Evolutionary conservation across 2,329 filamentous ascomycete genomes (phyloP), one percentile per base, ranked within the genome.

Genomic region (Penicillium fuscoglaucum): DNA sequence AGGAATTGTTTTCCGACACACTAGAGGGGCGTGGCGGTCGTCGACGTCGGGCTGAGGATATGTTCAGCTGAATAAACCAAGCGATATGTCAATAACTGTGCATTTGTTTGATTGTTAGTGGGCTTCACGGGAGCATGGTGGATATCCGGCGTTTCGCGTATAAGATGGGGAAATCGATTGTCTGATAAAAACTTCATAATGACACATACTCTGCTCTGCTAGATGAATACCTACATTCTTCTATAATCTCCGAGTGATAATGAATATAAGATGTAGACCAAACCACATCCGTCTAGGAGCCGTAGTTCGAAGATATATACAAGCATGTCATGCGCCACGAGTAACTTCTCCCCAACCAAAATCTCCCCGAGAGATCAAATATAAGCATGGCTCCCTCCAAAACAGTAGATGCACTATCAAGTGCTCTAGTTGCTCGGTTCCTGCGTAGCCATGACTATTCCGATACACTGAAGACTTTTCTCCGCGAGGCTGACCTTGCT

Each of bases 1-100:
- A 90, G 73, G 89, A 92, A 70, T 73, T 91, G 17, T 90, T 91
- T 67, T 81, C 82, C 1, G 83, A 86, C 59, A 85, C 78, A 61
- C 68, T 86, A 28, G 82, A 85, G 53, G 84, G 83, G 2, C 79
- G 86, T 61, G 80, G 83, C 15, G 80, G 81, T 58, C 81, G 79
- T 61, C 83, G 90, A 63, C 84, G 88, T 66, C 86, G 80, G 69
- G 90, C 90, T 0, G 87, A 90, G 66, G 90, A 93, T 75, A 78
- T 90, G 62, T 93, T 91, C 70, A 80, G 82, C 61, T 91, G 73
- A 83, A 26, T 10, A 24, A 29, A 33, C 17, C 24, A 45, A 28
- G 39, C 6, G 26, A 26, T 26, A 15, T 7, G 19, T 24, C 17
- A 13, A 37, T 28, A 37, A 48, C 28, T 39, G 24, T 61, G 46